A percentile compares a stretch with the other conserved stretches of the same genome.
Evolutionary conservation across 257 asterid genomes (phyloP).

Genomic region (Solanum chaucha): DNA sequence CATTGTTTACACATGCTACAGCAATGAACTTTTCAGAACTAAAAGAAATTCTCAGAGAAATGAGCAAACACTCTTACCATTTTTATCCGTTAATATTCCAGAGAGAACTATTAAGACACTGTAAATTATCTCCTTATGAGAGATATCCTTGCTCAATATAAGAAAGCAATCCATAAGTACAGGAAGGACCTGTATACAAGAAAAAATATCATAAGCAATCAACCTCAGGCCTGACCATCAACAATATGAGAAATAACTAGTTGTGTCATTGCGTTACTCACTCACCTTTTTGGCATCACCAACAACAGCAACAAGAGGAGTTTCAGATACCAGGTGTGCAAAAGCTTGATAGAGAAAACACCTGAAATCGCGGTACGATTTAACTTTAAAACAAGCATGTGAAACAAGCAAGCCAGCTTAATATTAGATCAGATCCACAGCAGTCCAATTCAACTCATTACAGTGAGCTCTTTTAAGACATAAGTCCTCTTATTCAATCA

Average conservation of each 20-base stretch:
- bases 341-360: constrained; percentile 63
- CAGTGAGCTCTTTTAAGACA: background rate
- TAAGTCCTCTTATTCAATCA: background rate
- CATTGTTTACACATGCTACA: background rate
- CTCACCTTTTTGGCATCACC: constrained; percentile 75
- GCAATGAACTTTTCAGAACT: background rate
- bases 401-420: background rate
- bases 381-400: background rate
- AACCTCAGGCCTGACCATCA: background rate
- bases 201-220: constrained; percentile 4
- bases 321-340: constrained; percentile 60
- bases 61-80: constrained; percentile 39
- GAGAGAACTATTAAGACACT: constrained; percentile 59
- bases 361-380: constrained; percentile 27
- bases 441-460: background rate
- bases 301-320: constrained; percentile 69
- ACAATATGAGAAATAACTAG: background rate
- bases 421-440: background rate
- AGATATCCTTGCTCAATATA: constrained; percentile 37
- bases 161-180: constrained; percentile 57
- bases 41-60: background rate
- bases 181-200: constrained; percentile 66
- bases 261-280: background rate
- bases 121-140: constrained; percentile 55
- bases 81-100: constrained; percentile 63